Percentiles rank a stretch among this genome's conserved stretches.
Evolutionary conservation across 164 flowering plant genomes (phyloP).

Genomic region (Macadamia integrifolia): DNA sequence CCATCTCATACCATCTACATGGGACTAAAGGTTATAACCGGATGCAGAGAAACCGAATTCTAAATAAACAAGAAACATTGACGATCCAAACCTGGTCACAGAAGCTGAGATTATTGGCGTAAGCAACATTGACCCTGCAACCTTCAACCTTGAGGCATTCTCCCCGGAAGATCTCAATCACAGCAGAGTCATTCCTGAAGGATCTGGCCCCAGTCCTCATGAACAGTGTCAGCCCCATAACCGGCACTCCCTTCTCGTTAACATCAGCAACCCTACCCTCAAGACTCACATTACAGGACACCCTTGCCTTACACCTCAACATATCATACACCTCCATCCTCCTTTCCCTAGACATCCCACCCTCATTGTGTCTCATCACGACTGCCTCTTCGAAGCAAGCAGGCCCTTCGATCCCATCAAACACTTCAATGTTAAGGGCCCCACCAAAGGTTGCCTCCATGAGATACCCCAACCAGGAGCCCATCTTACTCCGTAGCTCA

Average conservation of each 20-base stretch:
- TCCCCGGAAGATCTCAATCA: slow-evolving; percentile 42
- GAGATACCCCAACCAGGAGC: slow-evolving; percentile 41
- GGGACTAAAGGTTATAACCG: no score
- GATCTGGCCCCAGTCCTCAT: slow-evolving; percentile 71
- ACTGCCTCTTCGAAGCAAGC: slow-evolving; percentile 60
- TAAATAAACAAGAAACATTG: no score
- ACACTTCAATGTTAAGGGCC: slow-evolving; percentile 28
- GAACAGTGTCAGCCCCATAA: slow-evolving; percentile 63
- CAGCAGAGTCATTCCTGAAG: slow-evolving; percentile 53
- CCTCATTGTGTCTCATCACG: slow-evolving; percentile 77
- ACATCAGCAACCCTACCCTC: slow-evolving; percentile 8
- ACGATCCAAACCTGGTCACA: slow-evolving; percentile 58
- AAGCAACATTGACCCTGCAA: slow-evolving; percentile 46
- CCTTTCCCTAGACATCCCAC: slow-evolving; percentile 57
- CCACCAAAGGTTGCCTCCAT: slow-evolving; percentile 49
- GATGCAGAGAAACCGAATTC: no score
- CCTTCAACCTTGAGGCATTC: slow-evolving; percentile 57
- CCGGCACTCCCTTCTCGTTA: slow-evolving; percentile 6
- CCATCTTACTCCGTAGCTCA: slow-evolving; percentile 51
- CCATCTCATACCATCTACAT: no score
- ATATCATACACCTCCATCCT: slow-evolving; percentile 57
- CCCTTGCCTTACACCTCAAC: slow-evolving; percentile 68
- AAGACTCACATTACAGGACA: slow-evolving; percentile 39
- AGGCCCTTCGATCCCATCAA: slow-evolving; percentile 29
- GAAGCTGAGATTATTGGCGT: slow-evolving; percentile 57